Percentiles rank a stretch among this genome's conserved stretches.
Evolutionary conservation across 176 grass and related monocot genomes (phyloP).

Genomic region (Eragrostis curvula): DNA sequence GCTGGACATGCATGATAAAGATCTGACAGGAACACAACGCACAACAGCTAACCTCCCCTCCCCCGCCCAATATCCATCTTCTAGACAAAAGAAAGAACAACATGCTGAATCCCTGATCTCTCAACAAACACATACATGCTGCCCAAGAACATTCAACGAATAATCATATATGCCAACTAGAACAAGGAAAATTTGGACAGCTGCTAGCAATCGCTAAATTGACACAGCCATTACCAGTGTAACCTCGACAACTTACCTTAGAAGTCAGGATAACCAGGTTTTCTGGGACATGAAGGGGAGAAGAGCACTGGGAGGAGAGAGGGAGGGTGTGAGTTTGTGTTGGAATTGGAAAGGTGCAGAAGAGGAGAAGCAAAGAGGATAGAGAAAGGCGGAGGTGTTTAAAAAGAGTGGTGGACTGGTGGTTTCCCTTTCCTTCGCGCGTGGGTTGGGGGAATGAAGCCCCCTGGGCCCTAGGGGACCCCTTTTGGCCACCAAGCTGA

Average conservation of each 20-base stretch:
- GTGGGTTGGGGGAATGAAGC: slow-evolving; percentile 56
- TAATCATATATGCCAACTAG: background rate
- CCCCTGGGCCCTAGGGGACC: slow-evolving; percentile 31
- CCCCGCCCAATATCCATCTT: background rate
- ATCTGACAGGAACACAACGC: background rate
- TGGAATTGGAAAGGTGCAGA: background rate
- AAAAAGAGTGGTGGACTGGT: slow-evolving; percentile 6
- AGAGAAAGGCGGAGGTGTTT: slow-evolving; percentile 21
- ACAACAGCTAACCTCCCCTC: background rate
- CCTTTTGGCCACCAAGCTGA: slow-evolving; percentile 40
- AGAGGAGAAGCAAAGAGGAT: slow-evolving; percentile 23
- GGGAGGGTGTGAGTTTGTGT: slow-evolving; percentile 9
- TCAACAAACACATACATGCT: slow-evolving; percentile 3
- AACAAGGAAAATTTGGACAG: background rate
- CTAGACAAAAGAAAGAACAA: background rate
- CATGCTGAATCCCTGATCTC: background rate
- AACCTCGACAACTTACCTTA: slow-evolving; percentile 43
- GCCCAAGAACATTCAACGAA: background rate
- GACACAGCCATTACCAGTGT: background rate
- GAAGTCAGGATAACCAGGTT: background rate
- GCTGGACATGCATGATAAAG: background rate
- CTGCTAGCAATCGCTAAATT: background rate
- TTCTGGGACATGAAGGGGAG: background rate
- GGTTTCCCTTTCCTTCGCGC: slow-evolving; percentile 47
- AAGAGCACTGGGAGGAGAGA: background rate